These are phyloP conservation scores for Hansenula sp. DNA, from an alignment of 1,139 yeast species.

Conservation along the genomic window DNA sequence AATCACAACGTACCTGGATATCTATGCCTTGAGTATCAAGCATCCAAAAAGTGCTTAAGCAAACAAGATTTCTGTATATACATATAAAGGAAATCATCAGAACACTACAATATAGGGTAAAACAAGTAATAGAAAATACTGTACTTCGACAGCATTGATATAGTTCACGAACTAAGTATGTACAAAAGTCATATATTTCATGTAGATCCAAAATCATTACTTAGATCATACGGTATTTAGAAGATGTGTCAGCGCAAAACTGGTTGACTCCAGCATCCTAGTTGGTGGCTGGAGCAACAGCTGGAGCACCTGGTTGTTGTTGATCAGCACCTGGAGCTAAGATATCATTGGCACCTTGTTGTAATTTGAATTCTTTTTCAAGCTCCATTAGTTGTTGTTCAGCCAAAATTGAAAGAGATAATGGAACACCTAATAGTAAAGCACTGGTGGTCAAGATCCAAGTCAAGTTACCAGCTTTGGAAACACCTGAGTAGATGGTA, in stretches of 20 bases:
- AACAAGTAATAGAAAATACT: not conserved
- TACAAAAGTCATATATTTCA: slow-evolving; percentile 3
- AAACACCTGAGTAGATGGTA: slow-evolving; percentile 42
- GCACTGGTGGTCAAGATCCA: slow-evolving; percentile 88
- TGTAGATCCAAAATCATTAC: slow-evolving; percentile 3
- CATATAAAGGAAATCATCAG: no score
- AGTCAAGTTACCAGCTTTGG: slow-evolving; percentile 67
- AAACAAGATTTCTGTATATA: no score
- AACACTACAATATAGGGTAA: not conserved
- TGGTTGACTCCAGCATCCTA: not conserved
- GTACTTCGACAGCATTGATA: no score
- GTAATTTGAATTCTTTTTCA: slow-evolving; percentile 89
- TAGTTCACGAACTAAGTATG: not conserved
- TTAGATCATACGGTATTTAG: not conserved
- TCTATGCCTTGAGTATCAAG: slow-evolving; percentile 80
- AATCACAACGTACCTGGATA: slow-evolving; percentile 78
- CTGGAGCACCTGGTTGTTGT: slow-evolving; percentile 25
- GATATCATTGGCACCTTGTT: slow-evolving; percentile 80
- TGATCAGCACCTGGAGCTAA: slow-evolving; percentile 74
- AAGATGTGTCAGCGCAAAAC: no score
- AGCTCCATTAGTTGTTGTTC: slow-evolving; percentile 92
- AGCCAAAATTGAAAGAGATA: slow-evolving; percentile 81
- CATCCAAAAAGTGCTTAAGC: slow-evolving; percentile 57
- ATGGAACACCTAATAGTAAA: slow-evolving; percentile 86
- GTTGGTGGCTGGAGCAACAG: slow-evolving; percentile 21